Evolutionary conservation across 768 basidiomycete species (phyloP), one percentile per base, ranked within the genome.

Genomic region (Sutorius australiensis): DNA sequence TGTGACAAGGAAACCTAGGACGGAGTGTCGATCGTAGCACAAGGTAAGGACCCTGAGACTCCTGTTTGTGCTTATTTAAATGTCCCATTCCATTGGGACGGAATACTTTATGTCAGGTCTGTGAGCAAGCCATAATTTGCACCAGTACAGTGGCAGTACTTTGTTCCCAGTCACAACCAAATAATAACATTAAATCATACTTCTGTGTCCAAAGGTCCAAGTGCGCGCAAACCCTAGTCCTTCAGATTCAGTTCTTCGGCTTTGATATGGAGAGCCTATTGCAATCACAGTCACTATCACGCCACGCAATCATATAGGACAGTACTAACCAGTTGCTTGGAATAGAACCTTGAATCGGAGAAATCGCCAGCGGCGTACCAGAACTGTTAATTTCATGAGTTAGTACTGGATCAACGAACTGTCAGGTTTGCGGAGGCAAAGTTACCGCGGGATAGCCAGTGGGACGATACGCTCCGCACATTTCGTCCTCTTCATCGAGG

Each of bases 191-290:
- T 24, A 2, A 24, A 36, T 36, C 7, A 36, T n/a, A 36, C n/a
- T 36, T 6, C 16, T 36, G 34, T 6, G 34, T 36, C n/a, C 34
- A 7, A 16, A 8, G 3, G 34, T 14, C 16, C 1, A n/a, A 28
- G 7, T 31, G 44, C 21, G 19, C 13, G 17, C 30, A 19, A 8
- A 14, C 30, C 3, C 9, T 39, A 31, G 12, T 27, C 7, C 31
- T 52, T 52, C 13, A 52, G 38, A 27, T 46, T 32, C 16, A 47
- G n/a, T 52, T 32, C 45, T 21, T 52, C 51, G 17, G 51, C 51
- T 27, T 52, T 52, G 31, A 47, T 52, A 39, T 39, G 45, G 27
- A 52, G 51, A 17, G 51, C 51, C 51, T 51, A 19, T 21, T 34
- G 24, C 31, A 24, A 16, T 16, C 16, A 27, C 2, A 14, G 5